Evolutionary conservation across 2,329 filamentous ascomycete genomes (phyloP).

Genomic region (Diaporthe sp.): DNA sequence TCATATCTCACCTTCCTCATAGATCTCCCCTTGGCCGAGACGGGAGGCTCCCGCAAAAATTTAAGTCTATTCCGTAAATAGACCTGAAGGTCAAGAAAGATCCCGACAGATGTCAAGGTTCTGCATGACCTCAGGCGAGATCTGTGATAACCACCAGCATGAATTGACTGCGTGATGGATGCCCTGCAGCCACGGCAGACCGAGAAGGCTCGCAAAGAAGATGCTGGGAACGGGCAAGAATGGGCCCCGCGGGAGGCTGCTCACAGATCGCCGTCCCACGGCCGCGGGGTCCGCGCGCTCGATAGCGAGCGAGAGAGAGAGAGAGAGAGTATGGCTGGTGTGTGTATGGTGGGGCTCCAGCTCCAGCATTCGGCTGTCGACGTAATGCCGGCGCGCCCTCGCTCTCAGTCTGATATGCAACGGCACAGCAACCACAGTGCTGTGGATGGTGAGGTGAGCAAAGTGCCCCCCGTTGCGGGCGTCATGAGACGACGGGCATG

Average conservation of each 20-base stretch:
- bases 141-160: slow-evolving; percentile 4
- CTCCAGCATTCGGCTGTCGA: neutral
- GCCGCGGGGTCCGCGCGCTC: slow-evolving; percentile 25
- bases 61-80: slow-evolving; percentile 33
- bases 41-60: slow-evolving; percentile 31
- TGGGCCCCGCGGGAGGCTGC: neutral
- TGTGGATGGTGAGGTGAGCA: neutral
- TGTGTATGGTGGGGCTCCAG: neutral
- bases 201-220: slow-evolving; percentile 5
- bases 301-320: neutral
- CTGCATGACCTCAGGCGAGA: slow-evolving; percentile 24
- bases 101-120: slow-evolving; percentile 30
- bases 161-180: slow-evolving; percentile 1
- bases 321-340: neutral
- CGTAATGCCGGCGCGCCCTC: neutral
- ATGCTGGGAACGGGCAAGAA: neutral
- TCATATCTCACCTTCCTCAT: slow-evolving; percentile 21
- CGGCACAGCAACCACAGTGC: neutral
- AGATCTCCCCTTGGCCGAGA: slow-evolving; percentile 24
- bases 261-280: slow-evolving; percentile 7
- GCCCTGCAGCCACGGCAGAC: neutral
- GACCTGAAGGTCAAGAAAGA: slow-evolving; percentile 9
- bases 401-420: slow-evolving; percentile 19
- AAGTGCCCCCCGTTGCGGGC: neutral
- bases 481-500: slow-evolving; percentile 25